phyloP scores from a whole-genome alignment of 208 protist genomes.

The Crithidia brevicula region DNA sequence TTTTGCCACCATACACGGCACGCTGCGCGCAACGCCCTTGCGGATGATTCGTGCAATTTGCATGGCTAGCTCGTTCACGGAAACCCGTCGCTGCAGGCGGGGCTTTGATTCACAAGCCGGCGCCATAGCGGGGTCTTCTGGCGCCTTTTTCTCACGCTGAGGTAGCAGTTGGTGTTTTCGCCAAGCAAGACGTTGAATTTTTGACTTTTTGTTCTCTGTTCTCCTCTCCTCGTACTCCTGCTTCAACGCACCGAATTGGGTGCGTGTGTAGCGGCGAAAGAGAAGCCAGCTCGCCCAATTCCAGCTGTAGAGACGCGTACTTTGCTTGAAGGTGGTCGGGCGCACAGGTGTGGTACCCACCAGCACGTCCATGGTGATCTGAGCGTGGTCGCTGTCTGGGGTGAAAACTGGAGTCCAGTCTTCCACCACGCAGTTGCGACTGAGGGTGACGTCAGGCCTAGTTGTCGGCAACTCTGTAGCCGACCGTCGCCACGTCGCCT shows the following conservation, averaged over 20 bases:
- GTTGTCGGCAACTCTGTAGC: neutral
- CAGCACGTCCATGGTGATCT: neutral
- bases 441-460: neutral
- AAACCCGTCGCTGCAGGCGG: neutral
- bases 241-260: neutral
- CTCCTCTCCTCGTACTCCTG: neutral
- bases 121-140: neutral
- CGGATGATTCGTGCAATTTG: neutral
- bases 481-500: neutral
- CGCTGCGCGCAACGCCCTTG: neutral
- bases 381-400: neutral
- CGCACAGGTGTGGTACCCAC: neutral
- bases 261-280: neutral
- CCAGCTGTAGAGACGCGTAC: neutral
- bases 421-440: neutral
- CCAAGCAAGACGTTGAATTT: neutral
- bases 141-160: neutral
- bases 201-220: neutral
- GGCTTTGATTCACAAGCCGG: neutral
- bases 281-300: neutral
- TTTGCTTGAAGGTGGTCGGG: neutral
- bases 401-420: neutral
- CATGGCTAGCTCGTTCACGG: neutral
- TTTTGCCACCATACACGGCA: neutral
- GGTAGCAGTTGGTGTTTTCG: neutral